Conservation (phyloP, 106 monocot species). For the Allium fistulosum region DNA sequence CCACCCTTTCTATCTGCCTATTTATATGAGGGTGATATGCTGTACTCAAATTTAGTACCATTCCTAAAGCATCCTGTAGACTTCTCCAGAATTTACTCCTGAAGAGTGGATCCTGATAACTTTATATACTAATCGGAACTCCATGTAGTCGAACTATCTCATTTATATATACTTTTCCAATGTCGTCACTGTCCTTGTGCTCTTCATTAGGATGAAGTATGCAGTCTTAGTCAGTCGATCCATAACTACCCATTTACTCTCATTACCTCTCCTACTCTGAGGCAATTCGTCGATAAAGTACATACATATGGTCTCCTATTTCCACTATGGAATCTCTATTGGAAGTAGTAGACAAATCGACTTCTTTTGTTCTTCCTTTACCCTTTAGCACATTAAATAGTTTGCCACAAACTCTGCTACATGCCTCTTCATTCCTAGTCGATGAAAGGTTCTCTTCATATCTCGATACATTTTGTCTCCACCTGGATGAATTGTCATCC, state of each 20-base stretch:
- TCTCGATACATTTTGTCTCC: not conserved
- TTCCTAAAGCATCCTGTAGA: no score
- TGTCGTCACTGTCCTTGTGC: not conserved
- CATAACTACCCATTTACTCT: not conserved
- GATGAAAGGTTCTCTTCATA: not conserved
- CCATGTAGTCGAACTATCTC: not conserved
- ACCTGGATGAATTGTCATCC: not conserved
- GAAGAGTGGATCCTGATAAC: no score
- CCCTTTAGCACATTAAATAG: not conserved
- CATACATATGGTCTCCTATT: not conserved
- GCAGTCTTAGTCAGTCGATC: not conserved
- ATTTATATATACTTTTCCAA: not conserved
- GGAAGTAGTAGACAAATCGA: not conserved
- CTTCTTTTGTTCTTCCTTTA: not conserved
- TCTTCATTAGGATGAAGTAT: not conserved
- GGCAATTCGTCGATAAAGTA: not conserved
- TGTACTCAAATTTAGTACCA: no score
- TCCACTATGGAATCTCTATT: not conserved
- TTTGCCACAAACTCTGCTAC: not conserved
- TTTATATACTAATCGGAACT: not conserved
- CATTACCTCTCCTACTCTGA: not conserved
- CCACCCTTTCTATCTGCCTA: no score
- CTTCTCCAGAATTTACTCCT: no score
- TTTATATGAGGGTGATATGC: no score
- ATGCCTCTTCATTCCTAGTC: not conserved